phyloP scores from a whole-genome alignment of 2,329 filamentous ascomycete species.

The Sclerotiophoma versabilis region DNA sequence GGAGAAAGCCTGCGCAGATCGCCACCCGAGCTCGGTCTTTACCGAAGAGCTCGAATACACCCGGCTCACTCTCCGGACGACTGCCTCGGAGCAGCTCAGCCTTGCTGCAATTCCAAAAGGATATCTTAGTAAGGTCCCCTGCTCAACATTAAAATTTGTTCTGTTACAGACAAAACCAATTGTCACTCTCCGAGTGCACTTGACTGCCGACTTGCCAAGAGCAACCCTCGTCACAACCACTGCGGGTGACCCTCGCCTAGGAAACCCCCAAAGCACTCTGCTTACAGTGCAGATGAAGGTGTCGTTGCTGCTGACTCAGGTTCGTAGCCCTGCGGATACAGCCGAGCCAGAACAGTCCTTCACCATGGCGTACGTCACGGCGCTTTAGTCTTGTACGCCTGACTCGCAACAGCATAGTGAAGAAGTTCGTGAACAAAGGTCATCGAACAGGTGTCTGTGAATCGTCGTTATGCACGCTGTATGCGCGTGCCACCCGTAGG shows the following conservation, averaged over 20 bases:
- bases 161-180: neutral
- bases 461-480: neutral
- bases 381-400: neutral
- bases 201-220: neutral
- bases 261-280: neutral
- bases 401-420: neutral
- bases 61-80: neutral
- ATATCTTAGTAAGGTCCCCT: neutral
- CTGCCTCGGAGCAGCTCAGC: neutral
- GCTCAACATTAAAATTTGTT: neutral
- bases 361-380: constrained; percentile 2
- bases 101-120: neutral
- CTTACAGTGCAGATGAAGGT: neutral
- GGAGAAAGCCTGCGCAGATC: constrained; percentile 12
- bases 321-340: constrained; percentile 1
- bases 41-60: neutral
- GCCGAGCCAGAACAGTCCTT: constrained; percentile 7
- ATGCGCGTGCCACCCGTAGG: neutral
- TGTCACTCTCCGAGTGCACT: neutral
- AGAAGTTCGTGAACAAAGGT: neutral
- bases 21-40: neutral
- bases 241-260: neutral
- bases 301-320: neutral
- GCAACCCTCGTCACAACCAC: neutral
- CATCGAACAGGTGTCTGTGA: neutral